Percentiles rank a stretch among this genome's conserved stretches.
phyloP scores from a whole-genome alignment of 116 monocot species.

The Papilionanthe hybrid region DNA sequence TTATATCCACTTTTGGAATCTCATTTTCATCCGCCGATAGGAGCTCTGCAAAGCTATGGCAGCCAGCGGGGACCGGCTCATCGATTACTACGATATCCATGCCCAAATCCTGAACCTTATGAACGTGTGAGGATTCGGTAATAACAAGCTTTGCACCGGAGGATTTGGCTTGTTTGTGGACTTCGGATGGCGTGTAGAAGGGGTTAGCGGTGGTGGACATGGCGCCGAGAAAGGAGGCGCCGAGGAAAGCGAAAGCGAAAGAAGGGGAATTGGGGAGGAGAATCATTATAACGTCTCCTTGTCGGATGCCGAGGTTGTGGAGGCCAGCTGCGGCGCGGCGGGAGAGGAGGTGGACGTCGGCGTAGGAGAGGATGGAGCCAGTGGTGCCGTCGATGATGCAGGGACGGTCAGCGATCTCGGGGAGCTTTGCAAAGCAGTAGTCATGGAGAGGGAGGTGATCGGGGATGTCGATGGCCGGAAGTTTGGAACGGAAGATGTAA shows the following conservation, averaged over 20 bases:
- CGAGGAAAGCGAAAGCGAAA: constrained; percentile 64
- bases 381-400: constrained; percentile 66
- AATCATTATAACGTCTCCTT: constrained; percentile 67
- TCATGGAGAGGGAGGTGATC: constrained; percentile 50
- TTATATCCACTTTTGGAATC: constrained; percentile 26
- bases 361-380: constrained; percentile 25
- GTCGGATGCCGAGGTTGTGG: constrained; percentile 28
- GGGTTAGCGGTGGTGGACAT: constrained; percentile 65
- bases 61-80: constrained; percentile 15
- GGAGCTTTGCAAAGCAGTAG: constrained; percentile 58
- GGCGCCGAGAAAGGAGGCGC: constrained; percentile 53
- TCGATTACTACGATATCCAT: constrained; percentile 31
- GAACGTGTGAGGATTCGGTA: constrained; percentile 44
- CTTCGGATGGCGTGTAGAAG: constrained; percentile 51
- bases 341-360: constrained; percentile 33
- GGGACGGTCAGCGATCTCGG: constrained; percentile 29
- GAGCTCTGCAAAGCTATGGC: constrained; percentile 40
- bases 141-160: constrained; percentile 41
- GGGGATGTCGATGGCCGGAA: constrained; percentile 49
- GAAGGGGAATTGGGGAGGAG: constrained; percentile 59
- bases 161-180: constrained; percentile 51
- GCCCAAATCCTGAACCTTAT: constrained; percentile 32
- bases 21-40: constrained; percentile 17
- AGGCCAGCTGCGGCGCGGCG: constrained; percentile 40
- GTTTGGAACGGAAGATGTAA: constrained; percentile 53